Evolutionary conservation across 345 rosid genomes (phyloP).

Genomic region (Syzygium jambos): DNA sequence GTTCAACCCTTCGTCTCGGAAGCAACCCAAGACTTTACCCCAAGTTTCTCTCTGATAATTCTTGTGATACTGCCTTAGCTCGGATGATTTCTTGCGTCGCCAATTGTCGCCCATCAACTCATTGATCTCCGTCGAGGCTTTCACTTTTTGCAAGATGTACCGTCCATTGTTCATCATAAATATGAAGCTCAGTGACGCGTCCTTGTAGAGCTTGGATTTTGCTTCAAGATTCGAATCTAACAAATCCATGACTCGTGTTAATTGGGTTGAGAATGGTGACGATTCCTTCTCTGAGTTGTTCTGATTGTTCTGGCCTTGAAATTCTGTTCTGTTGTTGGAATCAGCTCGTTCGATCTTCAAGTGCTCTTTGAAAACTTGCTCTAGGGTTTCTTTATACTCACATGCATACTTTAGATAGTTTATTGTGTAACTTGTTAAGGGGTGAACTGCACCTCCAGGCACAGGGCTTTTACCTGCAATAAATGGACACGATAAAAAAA

Average conservation of each 20-base stretch:
- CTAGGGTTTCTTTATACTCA: slow-evolving; percentile 67
- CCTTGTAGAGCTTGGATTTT: slow-evolving; percentile 68
- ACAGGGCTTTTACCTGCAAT: slow-evolving; percentile 51
- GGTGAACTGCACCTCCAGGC: slow-evolving; percentile 92
- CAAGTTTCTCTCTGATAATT: slow-evolving; percentile 81
- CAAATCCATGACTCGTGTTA: slow-evolving; percentile 61
- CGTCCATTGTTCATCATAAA: slow-evolving; percentile 99
- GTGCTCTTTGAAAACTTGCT: slow-evolving; percentile 74
- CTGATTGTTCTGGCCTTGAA: not conserved
- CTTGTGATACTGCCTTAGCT: slow-evolving; percentile 72
- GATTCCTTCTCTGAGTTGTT: slow-evolving; percentile 1
- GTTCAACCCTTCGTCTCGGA: slow-evolving; percentile 60
- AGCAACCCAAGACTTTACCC: slow-evolving; percentile 60
- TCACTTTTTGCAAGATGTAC: slow-evolving; percentile 81
- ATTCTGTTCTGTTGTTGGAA: slow-evolving; percentile 22
- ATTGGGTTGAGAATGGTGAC: slow-evolving; percentile 43
- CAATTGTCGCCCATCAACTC: slow-evolving; percentile 57
- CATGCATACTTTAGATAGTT: slow-evolving; percentile 69
- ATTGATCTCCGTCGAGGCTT: slow-evolving; percentile 54
- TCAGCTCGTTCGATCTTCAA: slow-evolving; percentile 64
- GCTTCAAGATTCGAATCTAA: slow-evolving; percentile 49
- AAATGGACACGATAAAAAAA: not conserved
- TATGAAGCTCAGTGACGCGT: slow-evolving; percentile 52
- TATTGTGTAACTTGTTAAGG: slow-evolving; percentile 79
- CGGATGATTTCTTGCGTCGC: slow-evolving; percentile 65